These are phyloP conservation scores for Entomortierella parvispora DNA, from an alignment of 192 early-diverging fungal genomes.

Conservation along the genomic window DNA sequence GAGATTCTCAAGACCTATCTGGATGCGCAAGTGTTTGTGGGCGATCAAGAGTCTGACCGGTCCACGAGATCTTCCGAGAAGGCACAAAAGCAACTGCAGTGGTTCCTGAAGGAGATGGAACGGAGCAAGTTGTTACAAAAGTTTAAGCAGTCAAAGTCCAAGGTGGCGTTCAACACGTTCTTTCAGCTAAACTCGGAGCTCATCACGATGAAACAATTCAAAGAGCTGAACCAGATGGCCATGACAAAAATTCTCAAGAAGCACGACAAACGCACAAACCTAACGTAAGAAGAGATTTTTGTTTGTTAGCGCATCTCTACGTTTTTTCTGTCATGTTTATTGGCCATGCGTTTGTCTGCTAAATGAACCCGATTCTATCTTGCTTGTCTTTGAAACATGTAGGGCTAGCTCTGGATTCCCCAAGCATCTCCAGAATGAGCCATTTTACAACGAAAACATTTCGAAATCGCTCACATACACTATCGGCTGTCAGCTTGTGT, in stretches of 20 bases:
- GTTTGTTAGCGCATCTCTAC: neutral
- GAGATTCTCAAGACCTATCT: conserved; percentile 77
- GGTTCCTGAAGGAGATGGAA: conserved; percentile 64
- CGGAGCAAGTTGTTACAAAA: conserved; percentile 55
- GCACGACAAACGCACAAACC: conserved; percentile 85
- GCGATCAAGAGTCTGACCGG: conserved; percentile 68
- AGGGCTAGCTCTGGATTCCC: conserved; percentile 64
- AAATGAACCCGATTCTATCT: neutral
- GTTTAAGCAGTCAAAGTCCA: conserved; percentile 30
- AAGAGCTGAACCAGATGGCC: conserved; percentile 79
- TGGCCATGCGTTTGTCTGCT: conserved; percentile 1
- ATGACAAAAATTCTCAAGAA: conserved; percentile 90
- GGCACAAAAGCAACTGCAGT: conserved; percentile 66
- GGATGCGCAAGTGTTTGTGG: conserved; percentile 76
- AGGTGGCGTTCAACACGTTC: conserved; percentile 60
- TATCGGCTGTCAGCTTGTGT: conserved; percentile 69
- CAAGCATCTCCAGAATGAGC: conserved; percentile 58
- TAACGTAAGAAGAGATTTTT: conserved; percentile 64
- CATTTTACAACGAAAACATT: conserved; percentile 64
- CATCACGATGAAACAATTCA: conserved; percentile 74
- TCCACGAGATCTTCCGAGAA: conserved; percentile 59
- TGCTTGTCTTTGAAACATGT: conserved; percentile 2
- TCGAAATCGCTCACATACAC: conserved; percentile 68
- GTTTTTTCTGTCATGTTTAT: neutral
- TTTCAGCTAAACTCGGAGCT: conserved; percentile 77